Evolutionary conservation across 305 asterid genomes (phyloP).

Genomic region (Solanum hybrid): DNA sequence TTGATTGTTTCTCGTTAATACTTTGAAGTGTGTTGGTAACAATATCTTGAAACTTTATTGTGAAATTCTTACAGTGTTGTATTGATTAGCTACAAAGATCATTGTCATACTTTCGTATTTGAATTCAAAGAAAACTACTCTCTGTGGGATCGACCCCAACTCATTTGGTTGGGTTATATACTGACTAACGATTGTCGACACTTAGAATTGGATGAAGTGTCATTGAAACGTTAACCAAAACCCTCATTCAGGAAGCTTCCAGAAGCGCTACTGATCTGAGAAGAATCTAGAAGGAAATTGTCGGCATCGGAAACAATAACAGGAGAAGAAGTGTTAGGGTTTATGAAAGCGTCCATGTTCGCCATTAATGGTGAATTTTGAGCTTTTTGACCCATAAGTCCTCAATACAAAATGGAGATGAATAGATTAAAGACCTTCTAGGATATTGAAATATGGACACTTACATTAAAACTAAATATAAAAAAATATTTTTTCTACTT

Average conservation of each 20-base stretch:
- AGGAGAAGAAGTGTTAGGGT: background rate
- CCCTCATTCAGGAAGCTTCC: constrained; percentile 89
- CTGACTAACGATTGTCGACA: too few species aligned
- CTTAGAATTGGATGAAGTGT: too few species aligned
- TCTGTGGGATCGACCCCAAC: too few species aligned
- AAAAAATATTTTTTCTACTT: background rate
- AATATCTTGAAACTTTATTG: too few species aligned
- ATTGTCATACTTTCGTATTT: too few species aligned
- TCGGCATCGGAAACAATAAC: constrained; percentile 37
- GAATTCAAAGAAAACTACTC: too few species aligned
- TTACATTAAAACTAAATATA: background rate
- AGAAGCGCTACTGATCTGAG: constrained; percentile 83
- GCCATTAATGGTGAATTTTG: background rate
- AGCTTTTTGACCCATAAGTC: background rate
- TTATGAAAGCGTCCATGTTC: background rate
- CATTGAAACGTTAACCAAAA: background rate
- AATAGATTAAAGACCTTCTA: background rate
- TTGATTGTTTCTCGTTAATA: too few species aligned
- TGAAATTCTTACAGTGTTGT: too few species aligned
- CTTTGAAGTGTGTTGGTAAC: too few species aligned
- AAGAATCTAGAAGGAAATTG: constrained; percentile 43
- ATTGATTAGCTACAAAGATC: too few species aligned
- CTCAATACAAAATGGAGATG: background rate
- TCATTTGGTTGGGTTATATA: too few species aligned
- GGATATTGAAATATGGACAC: background rate